Percentiles rank a stretch among this genome's conserved stretches.
phyloP scores from a whole-genome alignment of 2,329 filamentous ascomycete genomes.

The Aaosphaeria pasadenensis region DNA sequence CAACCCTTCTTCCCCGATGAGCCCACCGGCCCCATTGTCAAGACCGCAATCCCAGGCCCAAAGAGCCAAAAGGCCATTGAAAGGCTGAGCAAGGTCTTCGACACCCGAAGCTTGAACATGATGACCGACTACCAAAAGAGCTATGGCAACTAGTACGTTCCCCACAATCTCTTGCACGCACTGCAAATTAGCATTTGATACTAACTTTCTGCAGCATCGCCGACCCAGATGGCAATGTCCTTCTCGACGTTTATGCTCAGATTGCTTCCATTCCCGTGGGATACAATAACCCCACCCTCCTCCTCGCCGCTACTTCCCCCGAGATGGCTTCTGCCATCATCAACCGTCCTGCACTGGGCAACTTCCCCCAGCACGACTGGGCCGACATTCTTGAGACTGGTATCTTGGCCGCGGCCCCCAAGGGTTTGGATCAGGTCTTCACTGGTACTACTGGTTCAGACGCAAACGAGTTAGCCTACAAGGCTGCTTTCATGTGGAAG shows the following conservation, averaged over 20 bases:
- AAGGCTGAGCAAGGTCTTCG: constrained; percentile 75
- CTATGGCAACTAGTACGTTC: constrained; percentile 67
- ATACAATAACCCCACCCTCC: constrained; percentile 82
- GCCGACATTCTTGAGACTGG: constrained; percentile 74
- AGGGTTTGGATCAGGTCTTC: constrained; percentile 84
- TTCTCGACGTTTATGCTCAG: constrained; percentile 81
- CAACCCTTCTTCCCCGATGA: constrained; percentile 58
- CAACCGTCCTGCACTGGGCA: constrained; percentile 85
- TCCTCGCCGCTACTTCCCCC: constrained; percentile 66
- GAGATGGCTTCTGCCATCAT: constrained; percentile 80
- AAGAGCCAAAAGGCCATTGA: constrained; percentile 66
- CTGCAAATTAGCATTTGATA: neutral
- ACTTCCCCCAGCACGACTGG: constrained; percentile 88
- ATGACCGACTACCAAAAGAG: constrained; percentile 38
- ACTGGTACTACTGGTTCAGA: constrained; percentile 87
- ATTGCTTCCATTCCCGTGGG: constrained; percentile 90
- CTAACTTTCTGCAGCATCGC: constrained; percentile 46
- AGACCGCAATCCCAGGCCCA: constrained; percentile 70
- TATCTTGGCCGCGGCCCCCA: constrained; percentile 77
- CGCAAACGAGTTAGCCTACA: constrained; percentile 92
- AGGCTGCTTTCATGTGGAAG: constrained; percentile 92
- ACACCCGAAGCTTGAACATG: constrained; percentile 77
- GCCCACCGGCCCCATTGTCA: constrained; percentile 53
- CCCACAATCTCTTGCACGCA: neutral
- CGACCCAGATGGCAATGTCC: constrained; percentile 67